phyloP scores from a whole-genome alignment of 2,329 filamentous ascomycete genomes.

The Xylariaceae sp. region DNA sequence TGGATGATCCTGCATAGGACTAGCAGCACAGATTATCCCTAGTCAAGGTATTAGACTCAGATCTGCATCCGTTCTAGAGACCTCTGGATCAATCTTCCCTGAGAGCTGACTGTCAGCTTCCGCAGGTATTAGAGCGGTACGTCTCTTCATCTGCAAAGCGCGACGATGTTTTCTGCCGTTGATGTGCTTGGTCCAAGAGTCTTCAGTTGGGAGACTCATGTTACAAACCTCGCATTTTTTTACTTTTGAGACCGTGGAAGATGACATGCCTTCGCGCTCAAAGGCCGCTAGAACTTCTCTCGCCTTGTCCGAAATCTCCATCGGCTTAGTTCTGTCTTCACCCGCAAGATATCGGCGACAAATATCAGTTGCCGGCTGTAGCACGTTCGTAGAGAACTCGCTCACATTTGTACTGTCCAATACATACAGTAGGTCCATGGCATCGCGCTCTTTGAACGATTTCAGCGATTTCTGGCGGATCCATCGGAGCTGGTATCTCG shows the following conservation, averaged over 20 bases:
- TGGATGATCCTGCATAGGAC: no score
- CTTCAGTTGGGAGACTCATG: conserved; percentile 63
- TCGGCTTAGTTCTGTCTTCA: conserved; percentile 57
- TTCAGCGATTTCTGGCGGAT: conserved; percentile 82
- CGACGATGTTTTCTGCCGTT: conserved; percentile 49
- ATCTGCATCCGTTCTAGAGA: background rate
- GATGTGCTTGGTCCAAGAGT: conserved; percentile 56
- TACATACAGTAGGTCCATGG: conserved; percentile 70
- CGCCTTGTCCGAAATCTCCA: conserved; percentile 54
- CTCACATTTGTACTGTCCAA: conserved; percentile 77
- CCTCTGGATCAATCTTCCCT: background rate
- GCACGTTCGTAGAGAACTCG: conserved; percentile 68
- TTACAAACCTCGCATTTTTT: conserved; percentile 77
- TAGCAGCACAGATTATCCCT: no score
- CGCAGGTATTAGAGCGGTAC: conserved; percentile 37
- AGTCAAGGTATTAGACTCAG: background rate
- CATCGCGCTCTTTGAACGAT: conserved; percentile 62
- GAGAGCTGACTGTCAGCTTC: background rate
- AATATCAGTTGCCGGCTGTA: conserved; percentile 66
- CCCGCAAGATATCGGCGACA: conserved; percentile 67
- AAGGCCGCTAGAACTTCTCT: conserved; percentile 64
- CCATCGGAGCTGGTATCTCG: conserved; percentile 83
- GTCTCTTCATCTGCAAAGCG: conserved; percentile 35
- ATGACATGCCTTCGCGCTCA: conserved; percentile 59
- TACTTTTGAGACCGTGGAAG: conserved; percentile 45